phyloP scores from a whole-genome alignment of 192 early-diverging fungal genomes.

The Diversispora epigaea region DNA sequence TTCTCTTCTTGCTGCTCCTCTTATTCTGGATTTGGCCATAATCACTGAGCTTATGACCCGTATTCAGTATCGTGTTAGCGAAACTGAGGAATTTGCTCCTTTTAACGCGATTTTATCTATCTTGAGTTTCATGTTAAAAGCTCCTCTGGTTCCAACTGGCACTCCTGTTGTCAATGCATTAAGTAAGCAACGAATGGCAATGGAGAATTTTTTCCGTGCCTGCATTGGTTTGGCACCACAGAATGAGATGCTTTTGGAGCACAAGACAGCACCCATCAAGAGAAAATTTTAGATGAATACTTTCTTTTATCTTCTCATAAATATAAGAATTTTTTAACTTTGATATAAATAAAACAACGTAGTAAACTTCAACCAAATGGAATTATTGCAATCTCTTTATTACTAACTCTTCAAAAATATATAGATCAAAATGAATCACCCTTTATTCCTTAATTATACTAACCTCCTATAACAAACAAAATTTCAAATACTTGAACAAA shows the following conservation, averaged over 20 bases:
- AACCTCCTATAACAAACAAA: no score
- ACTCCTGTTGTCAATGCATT: constrained; percentile 97
- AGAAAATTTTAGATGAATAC: background rate
- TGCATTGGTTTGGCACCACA: constrained; percentile 93
- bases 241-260: constrained; percentile 97
- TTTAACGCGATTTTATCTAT: constrained; percentile 97
- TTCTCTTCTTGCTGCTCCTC: constrained; percentile 93
- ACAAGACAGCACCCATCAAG: constrained; percentile 53
- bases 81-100: constrained; percentile 70
- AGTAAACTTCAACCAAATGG: no score
- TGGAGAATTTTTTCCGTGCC: constrained; percentile 98
- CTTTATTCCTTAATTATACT: no score
- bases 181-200: constrained; percentile 89
- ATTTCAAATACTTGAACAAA: no score
- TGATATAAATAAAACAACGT: no score
- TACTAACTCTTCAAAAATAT: no score
- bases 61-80: constrained; percentile 82
- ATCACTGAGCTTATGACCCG: constrained; percentile 97
- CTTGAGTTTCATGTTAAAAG: constrained; percentile 94
- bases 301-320: background rate
- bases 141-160: constrained; percentile 87
- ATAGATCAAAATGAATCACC: no score
- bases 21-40: constrained; percentile 95
- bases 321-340: background rate
- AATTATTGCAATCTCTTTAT: no score